These are phyloP conservation scores for Carex parvula DNA, from an alignment of 176 grass and related monocot species.

Conservation along the genomic window DNA sequence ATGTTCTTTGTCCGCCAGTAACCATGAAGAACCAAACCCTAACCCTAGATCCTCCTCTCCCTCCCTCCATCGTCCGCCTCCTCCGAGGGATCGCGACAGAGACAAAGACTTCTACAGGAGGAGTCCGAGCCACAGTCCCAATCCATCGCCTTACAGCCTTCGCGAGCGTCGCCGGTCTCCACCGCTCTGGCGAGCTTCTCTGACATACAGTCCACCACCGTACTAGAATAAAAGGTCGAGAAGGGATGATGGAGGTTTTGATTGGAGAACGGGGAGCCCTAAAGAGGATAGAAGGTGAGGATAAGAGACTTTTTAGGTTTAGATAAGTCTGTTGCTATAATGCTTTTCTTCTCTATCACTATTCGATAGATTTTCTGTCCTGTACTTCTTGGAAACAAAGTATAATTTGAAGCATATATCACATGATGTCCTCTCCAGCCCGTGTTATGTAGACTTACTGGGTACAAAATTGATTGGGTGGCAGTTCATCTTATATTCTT, in stretches of 20 bases:
- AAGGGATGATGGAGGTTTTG: slow-evolving; percentile 72
- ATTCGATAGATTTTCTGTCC: neutral
- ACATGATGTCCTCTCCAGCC: neutral
- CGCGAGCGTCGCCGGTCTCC: slow-evolving; percentile 67
- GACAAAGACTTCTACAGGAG: slow-evolving; percentile 8
- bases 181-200: slow-evolving; percentile 55
- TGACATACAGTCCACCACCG: slow-evolving; percentile 33
- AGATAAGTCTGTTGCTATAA: neutral
- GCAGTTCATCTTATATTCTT: neutral
- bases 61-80: slow-evolving; percentile 36
- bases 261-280: slow-evolving; percentile 63
- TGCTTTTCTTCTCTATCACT: neutral
- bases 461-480: neutral
- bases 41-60: slow-evolving; percentile 41
- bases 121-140: slow-evolving; percentile 31
- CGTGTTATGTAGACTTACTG: neutral
- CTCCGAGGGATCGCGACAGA: slow-evolving; percentile 38
- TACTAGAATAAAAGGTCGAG: slow-evolving; percentile 55
- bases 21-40: slow-evolving; percentile 37
- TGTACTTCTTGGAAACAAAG: neutral
- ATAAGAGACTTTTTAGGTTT: slow-evolving; percentile 25
- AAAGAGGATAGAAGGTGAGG: slow-evolving; percentile 57
- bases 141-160: slow-evolving; percentile 47
- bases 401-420: neutral
- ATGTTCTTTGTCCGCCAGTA: slow-evolving; percentile 40